Conservation (phyloP, 148 eudicot species). For the Chenopodium berlandieri region DNA sequence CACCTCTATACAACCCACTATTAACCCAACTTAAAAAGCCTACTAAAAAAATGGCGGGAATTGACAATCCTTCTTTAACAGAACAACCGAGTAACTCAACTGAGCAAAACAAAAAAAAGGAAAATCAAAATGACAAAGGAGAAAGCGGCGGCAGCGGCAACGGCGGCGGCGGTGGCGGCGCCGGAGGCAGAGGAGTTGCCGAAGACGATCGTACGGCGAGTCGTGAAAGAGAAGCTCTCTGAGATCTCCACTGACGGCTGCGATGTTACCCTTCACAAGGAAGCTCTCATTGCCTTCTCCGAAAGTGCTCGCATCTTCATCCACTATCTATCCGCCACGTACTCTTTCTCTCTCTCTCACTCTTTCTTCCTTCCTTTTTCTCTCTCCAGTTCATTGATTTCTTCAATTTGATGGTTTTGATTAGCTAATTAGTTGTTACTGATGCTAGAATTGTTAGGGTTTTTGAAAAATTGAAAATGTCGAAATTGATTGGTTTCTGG, state of each 20-base stretch:
- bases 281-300: conserved; percentile 78
- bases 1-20: too few relatives aligned
- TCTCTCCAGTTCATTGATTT: neutral
- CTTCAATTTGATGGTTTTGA: neutral
- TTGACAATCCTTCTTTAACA: neutral
- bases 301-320: conserved; percentile 91
- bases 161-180: conserved; percentile 30
- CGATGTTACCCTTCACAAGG: conserved; percentile 61
- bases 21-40: neutral
- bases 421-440: neutral
- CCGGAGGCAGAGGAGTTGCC: conserved; percentile 75
- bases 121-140: conserved; percentile 24
- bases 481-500: neutral
- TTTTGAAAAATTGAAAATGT: neutral
- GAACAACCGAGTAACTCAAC: neutral
- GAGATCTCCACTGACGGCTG: conserved; percentile 46
- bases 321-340: conserved; percentile 95
- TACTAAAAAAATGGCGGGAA: conserved; percentile 34
- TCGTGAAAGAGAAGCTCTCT: conserved; percentile 83
- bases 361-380: conserved; percentile 12
- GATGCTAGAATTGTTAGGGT: neutral
- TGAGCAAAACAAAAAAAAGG: neutral
- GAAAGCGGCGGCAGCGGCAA: conserved; percentile 5
- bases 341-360: conserved; percentile 24
- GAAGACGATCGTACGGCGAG: conserved; percentile 71